Conservation (phyloP, 345 rosid species). For the Pelargonium nanum region DNA sequence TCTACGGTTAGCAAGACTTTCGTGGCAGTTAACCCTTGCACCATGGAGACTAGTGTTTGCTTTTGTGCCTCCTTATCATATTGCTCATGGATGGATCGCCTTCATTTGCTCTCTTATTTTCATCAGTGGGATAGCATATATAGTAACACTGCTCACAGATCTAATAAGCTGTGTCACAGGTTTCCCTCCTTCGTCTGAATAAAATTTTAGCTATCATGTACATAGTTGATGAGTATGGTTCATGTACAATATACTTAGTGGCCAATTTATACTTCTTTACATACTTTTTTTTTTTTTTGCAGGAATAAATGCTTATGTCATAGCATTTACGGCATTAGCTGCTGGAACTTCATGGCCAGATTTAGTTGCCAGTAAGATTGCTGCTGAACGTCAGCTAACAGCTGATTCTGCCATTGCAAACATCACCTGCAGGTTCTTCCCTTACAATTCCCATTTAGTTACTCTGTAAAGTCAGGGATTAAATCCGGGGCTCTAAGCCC, state of each 20-base stretch:
- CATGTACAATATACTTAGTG: too few species aligned
- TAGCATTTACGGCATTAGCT: constrained; percentile 89
- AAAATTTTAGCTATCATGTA: constrained; percentile 5
- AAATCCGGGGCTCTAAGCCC: neutral
- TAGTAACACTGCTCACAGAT: constrained; percentile 66
- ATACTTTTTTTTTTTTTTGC: constrained; percentile 9
- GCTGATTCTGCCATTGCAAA: constrained; percentile 98
- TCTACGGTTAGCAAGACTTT: constrained; percentile 29
- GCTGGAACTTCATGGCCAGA: constrained; percentile 96
- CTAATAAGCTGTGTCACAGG: constrained; percentile 92
- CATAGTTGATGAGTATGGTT: neutral
- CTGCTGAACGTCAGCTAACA: constrained; percentile 80
- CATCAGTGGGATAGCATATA: constrained; percentile 74
- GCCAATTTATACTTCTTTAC: too few species aligned
- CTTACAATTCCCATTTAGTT: neutral
- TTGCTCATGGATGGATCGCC: constrained; percentile 90
- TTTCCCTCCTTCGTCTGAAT: constrained; percentile 12
- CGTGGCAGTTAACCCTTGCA: constrained; percentile 54
- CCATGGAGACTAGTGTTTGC: constrained; percentile 87
- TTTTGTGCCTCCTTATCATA: constrained; percentile 76
- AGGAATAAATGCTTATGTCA: constrained; percentile 88
- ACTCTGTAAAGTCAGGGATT: neutral
- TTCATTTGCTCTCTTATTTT: constrained; percentile 72
- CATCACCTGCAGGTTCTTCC: constrained; percentile 80
- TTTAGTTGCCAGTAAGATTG: constrained; percentile 92